A percentile compares a stretch with the other conserved stretches of the same genome.
Evolutionary conservation across 768 basidiomycete genomes (phyloP).

Genomic region (Boletus sp.): DNA sequence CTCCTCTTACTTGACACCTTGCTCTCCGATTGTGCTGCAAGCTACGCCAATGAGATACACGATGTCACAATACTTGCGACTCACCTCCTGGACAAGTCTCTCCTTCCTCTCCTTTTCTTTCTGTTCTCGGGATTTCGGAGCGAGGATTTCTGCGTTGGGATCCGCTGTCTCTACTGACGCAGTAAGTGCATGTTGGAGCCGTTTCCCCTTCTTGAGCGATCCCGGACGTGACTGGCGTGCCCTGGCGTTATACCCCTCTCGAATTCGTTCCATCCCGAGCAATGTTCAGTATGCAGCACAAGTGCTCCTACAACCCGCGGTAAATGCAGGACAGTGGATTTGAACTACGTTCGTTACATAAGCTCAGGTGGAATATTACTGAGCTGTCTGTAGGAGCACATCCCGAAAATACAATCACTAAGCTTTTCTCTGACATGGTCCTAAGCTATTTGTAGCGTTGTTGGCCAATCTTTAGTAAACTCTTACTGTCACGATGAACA

Average conservation of each 20-base stretch:
- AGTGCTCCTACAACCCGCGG: too few relatives aligned
- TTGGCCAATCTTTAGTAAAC: not conserved
- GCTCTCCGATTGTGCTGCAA: slow-evolving; percentile 50
- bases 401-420: too few relatives aligned
- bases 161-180: slow-evolving; percentile 35
- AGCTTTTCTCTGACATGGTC: too few relatives aligned
- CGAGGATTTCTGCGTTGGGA: slow-evolving; percentile 56
- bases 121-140: slow-evolving; percentile 56
- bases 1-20: slow-evolving; percentile 84
- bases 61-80: slow-evolving; percentile 10
- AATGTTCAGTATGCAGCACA: not conserved
- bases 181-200: slow-evolving; percentile 31
- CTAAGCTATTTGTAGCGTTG: too few relatives aligned
- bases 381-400: too few relatives aligned
- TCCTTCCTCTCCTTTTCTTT: slow-evolving; percentile 59
- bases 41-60: slow-evolving; percentile 15
- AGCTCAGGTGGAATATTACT: not conserved
- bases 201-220: slow-evolving; percentile 61
- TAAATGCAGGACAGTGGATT: not conserved
- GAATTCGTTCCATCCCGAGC: slow-evolving; percentile 21
- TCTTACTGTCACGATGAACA: not conserved
- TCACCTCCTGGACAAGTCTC: slow-evolving; percentile 59
- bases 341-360: slow-evolving; percentile 1
- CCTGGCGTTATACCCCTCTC: slow-evolving; percentile 54
- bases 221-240: slow-evolving; percentile 62